Evolutionary conservation across 1,284 basidiomycete genomes (phyloP).

Genomic region (Pisolithus thermaeus): DNA sequence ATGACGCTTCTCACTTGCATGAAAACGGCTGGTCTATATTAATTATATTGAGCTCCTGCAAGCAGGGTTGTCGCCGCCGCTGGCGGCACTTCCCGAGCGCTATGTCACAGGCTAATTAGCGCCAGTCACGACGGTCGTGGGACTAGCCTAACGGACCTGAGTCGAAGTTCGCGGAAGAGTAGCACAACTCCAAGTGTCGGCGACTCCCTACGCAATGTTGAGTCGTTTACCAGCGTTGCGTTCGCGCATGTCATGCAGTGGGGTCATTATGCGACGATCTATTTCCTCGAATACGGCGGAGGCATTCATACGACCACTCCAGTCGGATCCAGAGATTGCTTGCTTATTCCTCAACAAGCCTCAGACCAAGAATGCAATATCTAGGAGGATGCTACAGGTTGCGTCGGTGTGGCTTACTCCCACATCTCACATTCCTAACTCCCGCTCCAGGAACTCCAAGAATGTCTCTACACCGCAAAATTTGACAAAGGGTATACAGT

Average conservation of each 20-base stretch:
- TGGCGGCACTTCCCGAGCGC: no score
- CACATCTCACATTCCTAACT: conserved; percentile 6
- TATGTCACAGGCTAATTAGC: no score
- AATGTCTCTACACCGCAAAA: conserved; percentile 62
- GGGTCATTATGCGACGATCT: conserved; percentile 9
- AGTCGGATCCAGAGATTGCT: conserved; percentile 48
- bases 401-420: conserved; percentile 7
- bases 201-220: neutral
- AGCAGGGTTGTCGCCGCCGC: no score
- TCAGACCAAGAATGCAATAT: conserved; percentile 87
- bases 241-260: neutral
- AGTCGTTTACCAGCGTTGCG: neutral
- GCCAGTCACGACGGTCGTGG: no score
- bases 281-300: conserved; percentile 30
- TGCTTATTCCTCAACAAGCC: conserved; percentile 76
- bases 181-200: no score
- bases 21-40: no score
- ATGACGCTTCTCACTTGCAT: no score
- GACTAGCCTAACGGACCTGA: no score
- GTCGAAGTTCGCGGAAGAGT: no score
- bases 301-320: conserved; percentile 52
- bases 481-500: conserved; percentile 51
- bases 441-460: conserved; percentile 57
- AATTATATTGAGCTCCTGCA: no score
- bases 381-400: conserved; percentile 66